Evolutionary conservation across 495 filamentous ascomycete species (phyloP).

Genomic region (Penicillium daleae): DNA sequence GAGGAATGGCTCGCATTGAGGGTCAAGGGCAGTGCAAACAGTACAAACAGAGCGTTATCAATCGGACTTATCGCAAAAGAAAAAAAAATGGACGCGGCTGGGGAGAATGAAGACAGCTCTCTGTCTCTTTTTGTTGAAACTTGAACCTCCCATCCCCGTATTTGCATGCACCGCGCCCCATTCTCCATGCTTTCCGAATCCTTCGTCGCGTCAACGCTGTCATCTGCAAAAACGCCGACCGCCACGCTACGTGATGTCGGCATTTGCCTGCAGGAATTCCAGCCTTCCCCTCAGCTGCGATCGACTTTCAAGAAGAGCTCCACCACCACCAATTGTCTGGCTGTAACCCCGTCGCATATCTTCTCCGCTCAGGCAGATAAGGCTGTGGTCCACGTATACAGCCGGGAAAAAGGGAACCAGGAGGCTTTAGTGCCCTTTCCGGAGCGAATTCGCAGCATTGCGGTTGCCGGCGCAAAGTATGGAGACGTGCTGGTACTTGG

Average conservation of each 20-base stretch:
- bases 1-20: conserved; percentile 13
- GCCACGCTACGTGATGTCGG: conserved; percentile 74
- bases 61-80: conserved; percentile 29
- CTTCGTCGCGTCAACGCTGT: conserved; percentile 75
- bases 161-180: conserved; percentile 26
- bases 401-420: conserved; percentile 77
- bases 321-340: conserved; percentile 74
- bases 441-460: conserved; percentile 78
- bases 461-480: conserved; percentile 59
- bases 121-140: conserved; percentile 6
- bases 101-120: conserved; percentile 15
- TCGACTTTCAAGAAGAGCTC: conserved; percentile 92
- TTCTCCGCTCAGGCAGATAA: conserved; percentile 91
- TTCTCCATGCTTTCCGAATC: conserved; percentile 76
- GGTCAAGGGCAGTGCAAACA: conserved; percentile 37
- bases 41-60: conserved; percentile 46
- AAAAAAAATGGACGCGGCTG: conserved; percentile 35
- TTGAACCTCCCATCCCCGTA: conserved; percentile 11
- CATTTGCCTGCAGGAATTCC: conserved; percentile 81
- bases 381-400: conserved; percentile 90
- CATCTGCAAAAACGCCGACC: conserved; percentile 64
- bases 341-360: conserved; percentile 79
- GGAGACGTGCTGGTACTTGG: conserved; percentile 77
- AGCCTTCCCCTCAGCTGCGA: conserved; percentile 70
- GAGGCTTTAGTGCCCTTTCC: conserved; percentile 85